Percentiles rank a stretch among this genome's conserved stretches.
phyloP scores from a whole-genome alignment of 768 basidiomycete species.

The Rubroboletus satanas region DNA sequence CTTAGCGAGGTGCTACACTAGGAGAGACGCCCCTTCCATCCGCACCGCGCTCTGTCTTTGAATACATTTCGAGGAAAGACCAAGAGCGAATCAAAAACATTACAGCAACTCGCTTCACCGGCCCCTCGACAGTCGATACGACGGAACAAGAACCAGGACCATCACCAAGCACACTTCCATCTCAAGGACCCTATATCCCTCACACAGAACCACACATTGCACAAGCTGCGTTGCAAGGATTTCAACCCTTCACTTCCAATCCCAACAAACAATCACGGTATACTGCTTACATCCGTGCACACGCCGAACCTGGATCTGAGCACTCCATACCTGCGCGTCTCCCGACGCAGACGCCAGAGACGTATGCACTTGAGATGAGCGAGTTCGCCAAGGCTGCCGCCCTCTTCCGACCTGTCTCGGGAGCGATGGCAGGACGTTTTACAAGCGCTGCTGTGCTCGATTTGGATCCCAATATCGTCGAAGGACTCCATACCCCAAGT shows the following conservation, averaged over 20 bases:
- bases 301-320: slow-evolving; percentile 47
- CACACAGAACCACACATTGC: slow-evolving; percentile 74
- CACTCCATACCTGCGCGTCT: slow-evolving; percentile 47
- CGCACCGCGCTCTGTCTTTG: slow-evolving; percentile 82
- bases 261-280: slow-evolving; percentile 84
- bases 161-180: slow-evolving; percentile 13
- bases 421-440: slow-evolving; percentile 94
- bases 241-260: slow-evolving; percentile 81
- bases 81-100: slow-evolving; percentile 76
- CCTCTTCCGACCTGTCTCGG: slow-evolving; percentile 88
- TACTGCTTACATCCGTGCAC: slow-evolving; percentile 71
- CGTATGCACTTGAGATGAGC: slow-evolving; percentile 75
- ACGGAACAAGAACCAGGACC: slow-evolving; percentile 22
- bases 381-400: slow-evolving; percentile 86
- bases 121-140: slow-evolving; percentile 28
- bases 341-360: slow-evolving; percentile 57
- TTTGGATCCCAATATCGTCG: slow-evolving; percentile 52
- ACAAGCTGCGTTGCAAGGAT: slow-evolving; percentile 81
- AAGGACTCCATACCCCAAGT: slow-evolving; percentile 65
- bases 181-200: slow-evolving; percentile 45
- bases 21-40: slow-evolving; percentile 76
- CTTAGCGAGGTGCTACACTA: slow-evolving; percentile 74
- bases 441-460: slow-evolving; percentile 77
- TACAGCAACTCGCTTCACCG: slow-evolving; percentile 29
- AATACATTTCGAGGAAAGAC: slow-evolving; percentile 91